Evolutionary conservation across 139 green algal genomes (phyloP), one percentile per base, ranked within the genome.

Genomic region (Chlorella vulgaris): DNA sequence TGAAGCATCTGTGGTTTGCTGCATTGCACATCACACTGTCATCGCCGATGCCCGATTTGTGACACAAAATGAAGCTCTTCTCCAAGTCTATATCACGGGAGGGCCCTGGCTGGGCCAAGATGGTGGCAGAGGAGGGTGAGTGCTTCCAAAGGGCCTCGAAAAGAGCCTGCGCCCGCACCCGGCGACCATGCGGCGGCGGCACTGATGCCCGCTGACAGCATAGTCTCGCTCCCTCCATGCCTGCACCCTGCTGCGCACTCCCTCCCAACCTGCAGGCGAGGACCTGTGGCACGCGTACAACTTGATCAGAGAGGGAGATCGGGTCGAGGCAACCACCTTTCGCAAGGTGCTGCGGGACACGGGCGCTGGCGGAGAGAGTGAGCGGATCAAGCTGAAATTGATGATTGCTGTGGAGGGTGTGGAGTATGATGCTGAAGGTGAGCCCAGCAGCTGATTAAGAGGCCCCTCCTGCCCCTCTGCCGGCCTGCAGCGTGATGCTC

Each of bases 211-310:
- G 21, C 5, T 36, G 39, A 53, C 5, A 75, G 19, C 8, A 36
- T 10, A 50, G n/a, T n/a, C n/a, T n/a, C 53, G 24, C 21, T 21
- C 21, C 22, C 24, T 63, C 53, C 24, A n/a, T n/a, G n/a, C n/a
- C n/a, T n/a, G n/a, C n/a, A 26, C 26, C 53, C 28, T 24, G 33
- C 22, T 28, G 21, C 35, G n/a, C 24, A 29, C 1, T 7, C 21
- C 6, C 18, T 39, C 47, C 31, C 90, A 90, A 55, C 80, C 86
- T 29, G 84, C 83, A 85, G 91, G 84, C 7, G 96, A 99, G 87
- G 96, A 99, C 85, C 88, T 99, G 84, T 99, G 96, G 96, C 94
- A 98, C 70, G 80, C 87, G 18, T 98, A 94, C 82, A 98, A 98
- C 79, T 76, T 98, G 22, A 82, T 96, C 2, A 78, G 93, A 2